phyloP scores from a whole-genome alignment of 139 green algal genomes.

The Tetraselmis striata region DNA sequence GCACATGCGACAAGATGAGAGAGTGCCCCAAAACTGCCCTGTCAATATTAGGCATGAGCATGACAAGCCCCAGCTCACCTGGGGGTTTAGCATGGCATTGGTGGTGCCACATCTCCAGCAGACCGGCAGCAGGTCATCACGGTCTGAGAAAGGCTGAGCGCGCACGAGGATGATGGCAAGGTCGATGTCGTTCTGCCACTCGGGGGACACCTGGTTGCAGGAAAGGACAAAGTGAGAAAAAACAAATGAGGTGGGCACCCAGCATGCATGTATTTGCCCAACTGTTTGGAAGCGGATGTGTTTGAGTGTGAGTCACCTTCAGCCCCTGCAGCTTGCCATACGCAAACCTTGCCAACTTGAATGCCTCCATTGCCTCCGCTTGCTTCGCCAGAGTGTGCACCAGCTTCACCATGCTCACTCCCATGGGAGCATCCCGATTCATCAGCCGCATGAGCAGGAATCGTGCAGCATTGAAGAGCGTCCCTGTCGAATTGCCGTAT shows the following conservation, averaged over 20 bases:
- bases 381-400: constrained; percentile 55
- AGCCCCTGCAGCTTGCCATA: constrained; percentile 59
- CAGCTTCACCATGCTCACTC: constrained; percentile 23
- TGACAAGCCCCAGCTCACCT: constrained; percentile 23
- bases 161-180: constrained; percentile 24
- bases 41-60: too few species aligned
- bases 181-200: constrained; percentile 27
- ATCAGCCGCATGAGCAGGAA: constrained; percentile 59
- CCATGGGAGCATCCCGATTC: constrained; percentile 15
- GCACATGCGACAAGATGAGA: too few species aligned
- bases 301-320: background rate
- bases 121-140: constrained; percentile 62
- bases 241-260: background rate
- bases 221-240: background rate
- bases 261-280: background rate
- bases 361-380: constrained; percentile 50
- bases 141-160: constrained; percentile 49
- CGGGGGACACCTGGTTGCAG: constrained; percentile 3
- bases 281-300: too few species aligned
- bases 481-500: too few species aligned
- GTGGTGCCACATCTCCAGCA: constrained; percentile 67
- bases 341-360: constrained; percentile 70
- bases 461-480: constrained; percentile 54
- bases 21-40: too few species aligned
- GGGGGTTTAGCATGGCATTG: constrained; percentile 57